A percentile compares a stretch with the other conserved stretches of the same genome.
These are phyloP conservation scores for Pseudopithomyces chartarum DNA, from an alignment of 2,329 filamentous ascomycete species.

Conservation along the genomic window DNA sequence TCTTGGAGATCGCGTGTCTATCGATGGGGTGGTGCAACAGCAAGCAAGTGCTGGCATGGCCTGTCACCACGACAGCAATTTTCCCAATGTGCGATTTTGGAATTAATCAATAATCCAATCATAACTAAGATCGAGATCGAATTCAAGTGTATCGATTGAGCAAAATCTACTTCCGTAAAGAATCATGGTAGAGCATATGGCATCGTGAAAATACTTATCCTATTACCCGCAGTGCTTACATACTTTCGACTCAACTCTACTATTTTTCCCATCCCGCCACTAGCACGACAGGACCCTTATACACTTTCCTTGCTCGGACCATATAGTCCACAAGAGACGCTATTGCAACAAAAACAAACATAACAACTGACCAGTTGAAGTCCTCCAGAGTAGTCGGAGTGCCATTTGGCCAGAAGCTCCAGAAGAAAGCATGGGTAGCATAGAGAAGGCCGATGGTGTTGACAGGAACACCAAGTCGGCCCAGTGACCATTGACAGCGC, in stretches of 20 bases:
- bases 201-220: too few relatives aligned
- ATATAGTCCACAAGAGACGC: constrained; percentile 36
- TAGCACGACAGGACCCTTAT: constrained; percentile 40
- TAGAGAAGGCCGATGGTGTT: constrained; percentile 46
- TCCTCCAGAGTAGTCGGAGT: constrained; percentile 28
- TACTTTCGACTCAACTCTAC: not conserved
- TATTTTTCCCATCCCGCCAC: constrained; percentile 17
- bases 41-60: too few relatives aligned
- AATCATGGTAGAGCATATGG: too few relatives aligned
- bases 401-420: constrained; percentile 47
- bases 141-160: too few relatives aligned
- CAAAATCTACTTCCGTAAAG: too few relatives aligned
- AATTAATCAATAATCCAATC: too few relatives aligned
- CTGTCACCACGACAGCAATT: too few relatives aligned
- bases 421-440: constrained; percentile 46
- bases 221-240: too few relatives aligned
- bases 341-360: constrained; percentile 38
- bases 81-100: too few relatives aligned
- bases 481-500: constrained; percentile 45
- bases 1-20: too few relatives aligned
- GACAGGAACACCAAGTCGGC: constrained; percentile 44
- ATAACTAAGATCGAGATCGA: too few relatives aligned
- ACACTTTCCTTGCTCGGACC: constrained; percentile 35
- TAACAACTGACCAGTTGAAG: constrained; percentile 46
- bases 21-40: too few relatives aligned